phyloP scores from a whole-genome alignment of 2,329 filamentous ascomycete genomes.

The Raffaelea deltoideospora region DNA sequence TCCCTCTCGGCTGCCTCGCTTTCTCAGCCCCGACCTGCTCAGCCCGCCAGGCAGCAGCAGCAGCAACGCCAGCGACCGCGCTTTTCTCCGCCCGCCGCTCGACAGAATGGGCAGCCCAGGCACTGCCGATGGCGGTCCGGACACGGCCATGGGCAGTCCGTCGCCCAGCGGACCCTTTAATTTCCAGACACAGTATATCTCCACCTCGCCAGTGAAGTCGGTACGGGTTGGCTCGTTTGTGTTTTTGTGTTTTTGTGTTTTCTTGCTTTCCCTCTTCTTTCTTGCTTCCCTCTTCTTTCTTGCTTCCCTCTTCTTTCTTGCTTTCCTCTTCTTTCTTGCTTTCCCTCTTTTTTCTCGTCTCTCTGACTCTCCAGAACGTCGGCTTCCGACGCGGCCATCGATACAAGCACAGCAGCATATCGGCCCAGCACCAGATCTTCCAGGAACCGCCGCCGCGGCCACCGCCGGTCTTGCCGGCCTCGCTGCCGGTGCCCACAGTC shows the following conservation, averaged over 20 bases:
- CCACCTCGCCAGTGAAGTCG: slow-evolving; percentile 62
- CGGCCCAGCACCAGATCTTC: slow-evolving; percentile 80
- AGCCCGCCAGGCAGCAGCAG: neutral
- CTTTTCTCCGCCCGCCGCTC: neutral
- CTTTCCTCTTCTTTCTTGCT: neutral
- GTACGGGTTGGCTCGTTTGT: too few species aligned
- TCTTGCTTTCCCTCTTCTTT: neutral
- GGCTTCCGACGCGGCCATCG: slow-evolving; percentile 89
- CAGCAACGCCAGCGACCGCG: neutral
- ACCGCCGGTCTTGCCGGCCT: slow-evolving; percentile 78
- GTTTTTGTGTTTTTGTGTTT: too few species aligned
- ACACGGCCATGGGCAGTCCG: neutral
- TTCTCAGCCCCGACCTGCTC: neutral
- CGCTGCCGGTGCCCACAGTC: slow-evolving; percentile 78
- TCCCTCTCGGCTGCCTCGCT: neutral
- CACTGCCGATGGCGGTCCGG: neutral
- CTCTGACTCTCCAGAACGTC: slow-evolving; percentile 46
- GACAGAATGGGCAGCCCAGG: neutral
- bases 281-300: neutral
- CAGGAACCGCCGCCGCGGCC: slow-evolving; percentile 77
- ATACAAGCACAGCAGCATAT: slow-evolving; percentile 95
- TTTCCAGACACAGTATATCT: slow-evolving; percentile 72
- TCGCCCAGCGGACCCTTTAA: slow-evolving; percentile 51
- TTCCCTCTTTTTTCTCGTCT: too few species aligned
- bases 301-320: neutral